Percentiles rank a stretch among this genome's conserved stretches.
Conservation (phyloP, 73 alveolate species). For the Paramecium tetraurelia region DNA sequence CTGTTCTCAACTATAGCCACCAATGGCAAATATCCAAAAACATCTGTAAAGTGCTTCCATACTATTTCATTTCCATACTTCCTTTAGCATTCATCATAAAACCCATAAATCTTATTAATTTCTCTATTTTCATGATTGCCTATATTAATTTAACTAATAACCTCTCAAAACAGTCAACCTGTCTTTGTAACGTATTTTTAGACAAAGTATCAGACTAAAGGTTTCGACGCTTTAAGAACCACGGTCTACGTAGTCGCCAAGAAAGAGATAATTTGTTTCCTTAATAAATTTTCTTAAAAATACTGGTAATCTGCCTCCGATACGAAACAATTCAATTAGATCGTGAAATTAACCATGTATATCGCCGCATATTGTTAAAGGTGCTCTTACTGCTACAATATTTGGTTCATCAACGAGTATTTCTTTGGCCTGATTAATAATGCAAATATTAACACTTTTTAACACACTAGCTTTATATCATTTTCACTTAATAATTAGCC, state of each 20-base stretch:
- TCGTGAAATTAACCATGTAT: conserved; percentile 97
- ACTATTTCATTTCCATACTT: conserved; percentile 90
- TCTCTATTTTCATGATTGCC: conserved; percentile 89
- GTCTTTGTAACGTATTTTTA: conserved; percentile 81
- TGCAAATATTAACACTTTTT: conserved; percentile 53
- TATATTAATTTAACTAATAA: not conserved
- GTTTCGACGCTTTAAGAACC: conserved; percentile 89
- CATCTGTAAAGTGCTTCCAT: conserved; percentile 87
- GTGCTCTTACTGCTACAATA: conserved; percentile 70
- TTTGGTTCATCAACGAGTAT: conserved; percentile 78
- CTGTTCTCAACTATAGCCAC: conserved; percentile 80
- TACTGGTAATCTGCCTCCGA: conserved; percentile 83
- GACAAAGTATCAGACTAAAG: conserved; percentile 73
- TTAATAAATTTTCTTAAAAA: not conserved
- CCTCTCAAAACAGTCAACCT: conserved; percentile 86
- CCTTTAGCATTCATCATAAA: conserved; percentile 92
- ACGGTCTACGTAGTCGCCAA: conserved; percentile 96
- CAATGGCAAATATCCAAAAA: conserved; percentile 89
- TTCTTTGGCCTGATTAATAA: conserved; percentile 81
- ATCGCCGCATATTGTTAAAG: conserved; percentile 96
- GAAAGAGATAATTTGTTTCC: conserved; percentile 92
- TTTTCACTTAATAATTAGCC: conserved; percentile 80
- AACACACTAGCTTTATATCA: conserved; percentile 90
- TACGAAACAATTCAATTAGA: conserved; percentile 82
- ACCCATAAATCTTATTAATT: conserved; percentile 86